These are phyloP conservation scores for Physcomitrium patens DNA, from an alignment of 225 moss, liverwort and hornwort species.

Conservation along the genomic window DNA sequence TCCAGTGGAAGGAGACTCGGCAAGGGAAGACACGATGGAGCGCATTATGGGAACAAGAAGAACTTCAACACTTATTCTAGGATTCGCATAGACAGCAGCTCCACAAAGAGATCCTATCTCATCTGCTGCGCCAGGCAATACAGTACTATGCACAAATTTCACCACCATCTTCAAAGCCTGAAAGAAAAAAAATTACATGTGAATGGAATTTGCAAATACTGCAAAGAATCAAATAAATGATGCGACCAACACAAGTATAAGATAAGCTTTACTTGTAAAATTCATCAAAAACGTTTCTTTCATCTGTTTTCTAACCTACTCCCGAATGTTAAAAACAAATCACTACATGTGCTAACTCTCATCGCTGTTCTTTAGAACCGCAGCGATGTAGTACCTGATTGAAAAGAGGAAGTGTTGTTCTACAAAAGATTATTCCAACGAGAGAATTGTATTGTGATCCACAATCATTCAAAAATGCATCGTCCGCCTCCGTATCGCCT, in stretches of 20 bases:
- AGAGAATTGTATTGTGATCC: conserved; percentile 73
- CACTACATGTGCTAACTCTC: neutral
- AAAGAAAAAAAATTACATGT: conserved; percentile 29
- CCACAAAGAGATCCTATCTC: conserved; percentile 82
- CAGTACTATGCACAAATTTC: conserved; percentile 76
- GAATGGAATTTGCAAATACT: conserved; percentile 19
- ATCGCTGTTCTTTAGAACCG: neutral
- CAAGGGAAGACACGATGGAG: conserved; percentile 65
- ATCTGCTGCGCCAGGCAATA: conserved; percentile 79
- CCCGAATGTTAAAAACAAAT: neutral
- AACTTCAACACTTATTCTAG: conserved; percentile 49
- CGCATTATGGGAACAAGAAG: conserved; percentile 73
- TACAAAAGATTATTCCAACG: conserved; percentile 59
- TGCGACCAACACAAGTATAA: neutral
- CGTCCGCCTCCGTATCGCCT: conserved; percentile 67
- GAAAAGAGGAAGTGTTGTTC: conserved; percentile 65
- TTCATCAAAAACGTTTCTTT: neutral
- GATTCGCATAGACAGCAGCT: conserved; percentile 59
- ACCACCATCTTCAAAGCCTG: conserved; percentile 73
- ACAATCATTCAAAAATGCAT: conserved; percentile 65
- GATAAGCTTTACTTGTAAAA: no score
- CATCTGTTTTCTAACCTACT: conserved; percentile 9
- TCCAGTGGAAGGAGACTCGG: conserved; percentile 79
- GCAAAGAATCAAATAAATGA: conserved; percentile 4
- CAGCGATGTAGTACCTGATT: conserved; percentile 47